Evolutionary conservation across 78 protist species (phyloP).

Genomic region (Dictyostelium intermedium): DNA sequence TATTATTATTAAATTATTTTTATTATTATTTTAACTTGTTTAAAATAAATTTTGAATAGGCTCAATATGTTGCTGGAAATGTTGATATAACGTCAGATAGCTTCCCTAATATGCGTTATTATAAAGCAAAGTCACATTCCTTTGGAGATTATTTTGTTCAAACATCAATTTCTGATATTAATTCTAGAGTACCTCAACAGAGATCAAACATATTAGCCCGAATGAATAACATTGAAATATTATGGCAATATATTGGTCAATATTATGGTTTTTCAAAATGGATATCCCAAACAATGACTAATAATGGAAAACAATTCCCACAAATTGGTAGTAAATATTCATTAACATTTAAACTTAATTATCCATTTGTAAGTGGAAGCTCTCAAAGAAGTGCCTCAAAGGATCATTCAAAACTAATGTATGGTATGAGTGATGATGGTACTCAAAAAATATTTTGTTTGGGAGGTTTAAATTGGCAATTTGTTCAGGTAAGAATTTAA

Average conservation of each 20-base stretch:
- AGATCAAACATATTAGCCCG: too few relatives aligned
- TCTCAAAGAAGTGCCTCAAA: not conserved
- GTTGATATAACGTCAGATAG: not conserved
- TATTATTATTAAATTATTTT: too few relatives aligned
- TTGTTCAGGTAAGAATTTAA: not conserved
- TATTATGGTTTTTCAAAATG: not conserved
- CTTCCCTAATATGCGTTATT: not conserved
- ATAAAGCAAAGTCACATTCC: not conserved
- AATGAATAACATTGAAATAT: not conserved
- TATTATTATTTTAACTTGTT: too few relatives aligned
- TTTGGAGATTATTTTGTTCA: not conserved
- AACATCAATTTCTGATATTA: not conserved
- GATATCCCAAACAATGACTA: not conserved
- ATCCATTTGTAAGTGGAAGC: not conserved
- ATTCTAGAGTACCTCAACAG: too few relatives aligned
- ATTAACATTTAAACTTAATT: not conserved
- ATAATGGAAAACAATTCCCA: not conserved
- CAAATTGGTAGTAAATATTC: not conserved
- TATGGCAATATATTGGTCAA: not conserved
- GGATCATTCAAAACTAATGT: not conserved
- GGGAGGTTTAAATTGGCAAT: not conserved
- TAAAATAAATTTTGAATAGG: too few relatives aligned
- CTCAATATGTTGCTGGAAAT: not conserved
- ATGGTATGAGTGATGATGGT: not conserved
- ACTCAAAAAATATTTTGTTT: not conserved